These are phyloP conservation scores for Ceratonia siliqua DNA, from an alignment of 306 rosid species.

Conservation along the genomic window DNA sequence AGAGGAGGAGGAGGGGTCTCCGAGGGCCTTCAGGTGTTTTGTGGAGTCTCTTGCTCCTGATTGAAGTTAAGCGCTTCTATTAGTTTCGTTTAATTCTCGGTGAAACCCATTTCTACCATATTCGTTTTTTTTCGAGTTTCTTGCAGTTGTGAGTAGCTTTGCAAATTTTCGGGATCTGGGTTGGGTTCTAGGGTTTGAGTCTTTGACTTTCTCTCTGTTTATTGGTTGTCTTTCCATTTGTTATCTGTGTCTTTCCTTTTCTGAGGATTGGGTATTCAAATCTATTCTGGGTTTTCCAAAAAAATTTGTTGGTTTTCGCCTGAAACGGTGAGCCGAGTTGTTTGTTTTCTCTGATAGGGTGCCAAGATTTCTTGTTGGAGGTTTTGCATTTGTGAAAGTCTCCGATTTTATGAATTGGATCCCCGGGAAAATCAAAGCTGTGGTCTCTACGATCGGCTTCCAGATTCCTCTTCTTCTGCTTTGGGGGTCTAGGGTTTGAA, in stretches of 20 bases:
- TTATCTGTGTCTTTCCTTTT: slow-evolving; percentile 25
- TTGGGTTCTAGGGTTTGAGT: slow-evolving; percentile 65
- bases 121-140: slow-evolving; percentile 7
- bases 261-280: slow-evolving; percentile 16
- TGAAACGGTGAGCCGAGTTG: background rate
- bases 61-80: slow-evolving; percentile 9
- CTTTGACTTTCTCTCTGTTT: slow-evolving; percentile 45
- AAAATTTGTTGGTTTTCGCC: slow-evolving; percentile 31
- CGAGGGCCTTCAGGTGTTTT: slow-evolving; percentile 39
- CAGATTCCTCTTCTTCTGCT: slow-evolving; percentile 25
- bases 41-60: slow-evolving; percentile 31
- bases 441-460: slow-evolving; percentile 31
- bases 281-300: slow-evolving; percentile 10
- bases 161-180: slow-evolving; percentile 73
- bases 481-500: slow-evolving; percentile 32
- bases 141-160: slow-evolving; percentile 30
- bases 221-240: slow-evolving; percentile 27
- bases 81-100: background rate
- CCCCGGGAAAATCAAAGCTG: slow-evolving; percentile 24
- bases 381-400: background rate
- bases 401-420: slow-evolving; percentile 27
- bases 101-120: slow-evolving; percentile 25
- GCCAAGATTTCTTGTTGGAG: background rate
- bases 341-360: background rate
- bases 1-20: background rate